Base-by-base conservation (phyloP, 225 moss, liverwort and hornwort genomes). In the Ulota crispa region DNA sequence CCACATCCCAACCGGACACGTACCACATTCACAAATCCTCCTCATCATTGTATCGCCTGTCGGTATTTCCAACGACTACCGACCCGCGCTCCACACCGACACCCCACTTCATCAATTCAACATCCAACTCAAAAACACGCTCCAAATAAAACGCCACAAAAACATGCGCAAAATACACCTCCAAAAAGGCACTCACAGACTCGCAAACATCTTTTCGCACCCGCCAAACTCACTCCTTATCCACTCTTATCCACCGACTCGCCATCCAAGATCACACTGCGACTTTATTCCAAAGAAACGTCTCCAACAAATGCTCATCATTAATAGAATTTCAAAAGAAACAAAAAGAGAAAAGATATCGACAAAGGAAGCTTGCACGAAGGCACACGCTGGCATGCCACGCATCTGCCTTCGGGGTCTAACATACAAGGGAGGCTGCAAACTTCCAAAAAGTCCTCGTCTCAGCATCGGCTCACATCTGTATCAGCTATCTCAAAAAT, bases 401-500 rank as follows among this genome's bases (percentile, higher is more conserved):
- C 81, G 79, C 76, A 84, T 82, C 36, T 73, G 73, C 83, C 88
- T 77, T 83, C 83, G 80, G 68, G 64, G 83, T 83, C 82, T 83
- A 80, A 85, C 88, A 83, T 88, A 85, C 80, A 85, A 85, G 62
- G 62, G 81, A 70, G 63, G 86, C 82, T 79, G 76, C 84, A 73
- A 84, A 86, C 86, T 82, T 87, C 76, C 89, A 76, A 89, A 86
- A 84, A 86, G 80, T 81, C 70, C 80, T 81, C 75, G 78, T 82
- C 84, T 80, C 80, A 72, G 80, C 72, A 72, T 83, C 76, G 79
- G 85, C 80, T 80, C 88, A 74, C 82, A 80, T 88, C 77, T 77
- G 73, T 88, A 84, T 87, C 85, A 81, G 77, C 87, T 87, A 84
- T 87, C 77, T 83, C 87, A 88, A 85, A 88, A 85, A 50, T 50